Base-by-base conservation (phyloP, 78 protist species). In the Dictyostelium discoideum region DNA sequence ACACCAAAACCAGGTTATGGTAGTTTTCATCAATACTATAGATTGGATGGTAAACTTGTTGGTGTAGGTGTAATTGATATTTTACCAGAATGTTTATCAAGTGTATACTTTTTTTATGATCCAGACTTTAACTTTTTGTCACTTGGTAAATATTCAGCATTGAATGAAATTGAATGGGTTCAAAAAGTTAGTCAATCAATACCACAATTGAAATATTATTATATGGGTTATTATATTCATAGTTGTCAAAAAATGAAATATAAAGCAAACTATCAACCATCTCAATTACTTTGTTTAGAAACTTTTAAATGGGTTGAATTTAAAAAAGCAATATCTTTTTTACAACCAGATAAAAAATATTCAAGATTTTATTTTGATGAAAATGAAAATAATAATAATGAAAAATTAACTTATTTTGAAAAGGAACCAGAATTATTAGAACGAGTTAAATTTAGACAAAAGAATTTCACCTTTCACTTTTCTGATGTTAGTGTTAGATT, bases 1-100 rank as follows among this genome's bases (percentile, higher is more conserved):
- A 82, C 84, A 13, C 94, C 94, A 14, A 26, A 82, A n/a, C 37
- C 78, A 24, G 94, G 94, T 7, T 97, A 46, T 78, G 98, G 98
- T 7, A 63, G 97, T 11, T 97, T 79, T 82, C 98, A 97, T 87
- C 96, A 93, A 84, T 67, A 92, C 46, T 98, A 97, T 54, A 89
- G 97, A 29, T 13, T 98, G 5, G 98, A 97, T 48, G 98, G 98
- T 9, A 29, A 76, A 46, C 84, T 98, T 39, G 74, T 98, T 48
- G 98, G 97, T 14, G 97, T 98, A 1, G 97, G 98, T 24, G 97
- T 98, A 7, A 60, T 98, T 22, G 99, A 98, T 85, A 63, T 98
- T 2, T 78, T 97, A 6, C 98, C 98, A 24, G 1, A 29, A n/a
- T 97, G 98, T 63, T 67, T 98, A 26, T 93, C 97, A 8, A 95